Evolutionary conservation across 2,329 filamentous ascomycete species (phyloP), one percentile per base, ranked within the genome.

Genomic region (Tolypocladium guangdongense): DNA sequence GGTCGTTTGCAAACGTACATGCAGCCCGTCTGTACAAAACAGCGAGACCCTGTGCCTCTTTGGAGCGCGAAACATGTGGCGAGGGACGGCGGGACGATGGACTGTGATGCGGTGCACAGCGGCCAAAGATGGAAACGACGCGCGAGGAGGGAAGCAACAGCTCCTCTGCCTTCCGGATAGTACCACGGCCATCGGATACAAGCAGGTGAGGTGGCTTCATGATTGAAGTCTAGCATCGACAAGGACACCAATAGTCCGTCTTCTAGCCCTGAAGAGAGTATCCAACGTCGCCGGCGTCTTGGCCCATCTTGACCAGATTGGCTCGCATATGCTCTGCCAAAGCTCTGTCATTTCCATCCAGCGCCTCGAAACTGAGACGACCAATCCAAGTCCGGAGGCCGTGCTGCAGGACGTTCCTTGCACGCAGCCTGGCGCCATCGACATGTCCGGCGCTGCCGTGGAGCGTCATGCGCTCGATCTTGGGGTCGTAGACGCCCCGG

Each of bases 351-450:
- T 60, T 68, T 57, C 71, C 74, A 7, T 61, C 66, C 54, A 83
- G 60, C 14, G 56, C 66, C 35, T 68, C 69, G 53, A 89, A 81
- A 62, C 84, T 76, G 56, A 80, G 80, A 27, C 71, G 61, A 33
- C 74, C 75, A 7, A 87, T 82, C 83, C 84, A 90, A 45, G 70
- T 73, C 4, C 84, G 83, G 24, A 89, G 76, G 4, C 84, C 86
- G 69, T 90, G 86, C 74, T 90, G 86, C 63, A 90, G 66, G 57
- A 90, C 86, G 67, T 89, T 89, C 57, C 85, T 76, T 50, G 86
- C 85, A 54, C 86, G 69, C 55, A 78, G 69, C 43, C 60, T 65
- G 54, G 79, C 78, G 1, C 79, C 83, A 2, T 66, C 69, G 0
- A 73, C 73, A 59, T 83, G 78, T 1, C 86, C 86, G 47, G 88